Evolutionary conservation across 371 early-diverging fungal genomes (phyloP), one percentile per base, ranked within the genome.

Genomic region (Phascolomyces articulosus): DNA sequence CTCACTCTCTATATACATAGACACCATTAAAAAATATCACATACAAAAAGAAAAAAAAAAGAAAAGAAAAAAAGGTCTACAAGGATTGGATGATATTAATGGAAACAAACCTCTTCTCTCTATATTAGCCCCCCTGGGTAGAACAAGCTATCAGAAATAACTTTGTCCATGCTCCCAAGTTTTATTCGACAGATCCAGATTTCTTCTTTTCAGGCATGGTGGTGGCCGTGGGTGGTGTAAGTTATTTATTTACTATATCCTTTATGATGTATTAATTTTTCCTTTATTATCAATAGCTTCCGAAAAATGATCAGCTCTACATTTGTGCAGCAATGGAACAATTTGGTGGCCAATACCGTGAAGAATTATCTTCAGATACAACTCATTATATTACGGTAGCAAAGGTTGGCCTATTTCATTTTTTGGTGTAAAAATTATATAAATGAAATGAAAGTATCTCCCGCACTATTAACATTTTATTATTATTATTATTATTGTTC

Each of bases 131-230:
- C 3, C 15, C 47, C 18, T 71, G 71, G 71, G 67, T 67, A 4
- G 62, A 63, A 51, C 63, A 53, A 1, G 71, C 67, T n/a, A 64
- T 61, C 0, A 55, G 41, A 2, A 71, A 68, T 29, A 73, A 73
- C 7, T 66, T 67, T 56, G 66, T 75, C 1, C 84, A 81, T 44
- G 62, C 75, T 2, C 68, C 83, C 11, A 51, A 74, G 23, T 79
- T 71, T 48, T 86, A 84, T 64, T 85, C 85, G 6, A 75, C 89
- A 0, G 78, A 84, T 48, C 85, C 85, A 8, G 34, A 62, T 21
- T 75, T 79, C 63, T 80, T 88, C 40, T 82, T 88, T 49, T 88
- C 90, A 1, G 90, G 90, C 2, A 48, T 86, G 0, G 84, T 89
- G 0, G 71, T 87, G 4, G 62, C 83, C 40, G 57, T 84, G 20